Percentiles rank a stretch among this genome's conserved stretches.
These are phyloP conservation scores for Populus tomentosa DNA, from an alignment of 441 rosid genomes.

Conservation along the genomic window DNA sequence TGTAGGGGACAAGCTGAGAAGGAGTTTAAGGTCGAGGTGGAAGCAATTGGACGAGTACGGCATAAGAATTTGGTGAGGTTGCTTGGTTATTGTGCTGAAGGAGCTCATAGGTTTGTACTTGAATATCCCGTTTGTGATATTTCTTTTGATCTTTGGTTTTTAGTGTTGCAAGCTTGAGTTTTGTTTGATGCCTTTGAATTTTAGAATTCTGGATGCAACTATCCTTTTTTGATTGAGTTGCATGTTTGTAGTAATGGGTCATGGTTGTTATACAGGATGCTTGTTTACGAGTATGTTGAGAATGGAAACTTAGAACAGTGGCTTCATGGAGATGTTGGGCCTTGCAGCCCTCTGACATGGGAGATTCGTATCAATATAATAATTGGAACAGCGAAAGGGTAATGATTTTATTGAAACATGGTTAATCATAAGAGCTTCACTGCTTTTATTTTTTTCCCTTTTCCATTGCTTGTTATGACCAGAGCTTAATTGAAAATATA, in stretches of 20 bases:
- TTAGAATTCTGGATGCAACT: background rate
- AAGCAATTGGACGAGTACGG: constrained; percentile 66
- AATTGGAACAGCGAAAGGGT: constrained; percentile 68
- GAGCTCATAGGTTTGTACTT: constrained; percentile 56
- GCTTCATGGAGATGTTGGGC: constrained; percentile 70
- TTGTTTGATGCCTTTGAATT: constrained; percentile 2
- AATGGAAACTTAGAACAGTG: constrained; percentile 70
- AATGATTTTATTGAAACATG: background rate
- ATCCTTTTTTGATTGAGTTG: background rate
- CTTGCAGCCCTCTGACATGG: constrained; percentile 62
- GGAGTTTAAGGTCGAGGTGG: constrained; percentile 69
- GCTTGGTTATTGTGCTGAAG: constrained; percentile 71
- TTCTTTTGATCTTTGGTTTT: background rate
- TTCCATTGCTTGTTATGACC: background rate
- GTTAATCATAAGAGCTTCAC: background rate
- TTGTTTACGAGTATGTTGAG: constrained; percentile 62
- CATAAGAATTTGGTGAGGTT: constrained; percentile 67
- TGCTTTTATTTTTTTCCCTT: background rate
- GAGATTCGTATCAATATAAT: constrained; percentile 58
- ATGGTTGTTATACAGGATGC: constrained; percentile 41
- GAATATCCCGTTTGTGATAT: background rate
- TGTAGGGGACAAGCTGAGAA: constrained; percentile 70
- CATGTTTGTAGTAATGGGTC: background rate
- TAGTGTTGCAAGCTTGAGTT: background rate
- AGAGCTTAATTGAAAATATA: constrained; percentile 16